Percentiles rank a stretch among this genome's conserved stretches.
phyloP scores from a whole-genome alignment of 2,329 filamentous ascomycete genomes.

The Exserohilum rostratum region DNA sequence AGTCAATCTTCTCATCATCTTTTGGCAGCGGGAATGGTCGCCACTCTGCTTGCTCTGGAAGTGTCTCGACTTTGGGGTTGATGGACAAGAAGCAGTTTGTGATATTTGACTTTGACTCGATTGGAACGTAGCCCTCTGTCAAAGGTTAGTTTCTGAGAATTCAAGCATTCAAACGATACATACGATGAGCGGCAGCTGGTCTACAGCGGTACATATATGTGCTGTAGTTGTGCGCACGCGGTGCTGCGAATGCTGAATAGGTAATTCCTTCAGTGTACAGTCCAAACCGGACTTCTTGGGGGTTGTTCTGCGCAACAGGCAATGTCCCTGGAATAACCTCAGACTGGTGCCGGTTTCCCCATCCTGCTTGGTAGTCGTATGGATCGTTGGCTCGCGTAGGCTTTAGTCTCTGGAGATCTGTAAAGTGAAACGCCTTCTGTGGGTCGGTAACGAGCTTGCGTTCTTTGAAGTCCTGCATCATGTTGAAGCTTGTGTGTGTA shows the following conservation, averaged over 20 bases:
- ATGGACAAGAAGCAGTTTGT: conserved; percentile 56
- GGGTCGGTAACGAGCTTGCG: conserved; percentile 45
- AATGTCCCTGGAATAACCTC: conserved; percentile 53
- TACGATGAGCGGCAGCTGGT: conserved; percentile 52
- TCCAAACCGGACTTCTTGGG: conserved; percentile 52
- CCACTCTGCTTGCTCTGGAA: conserved; percentile 59
- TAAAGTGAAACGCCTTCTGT: conserved; percentile 48
- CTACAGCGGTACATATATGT: conserved; percentile 55
- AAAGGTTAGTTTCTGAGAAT: conserved; percentile 12
- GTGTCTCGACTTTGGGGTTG: conserved; percentile 54
- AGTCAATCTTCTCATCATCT: conserved; percentile 52
- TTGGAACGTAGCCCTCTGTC: conserved; percentile 34
- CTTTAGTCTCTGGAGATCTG: conserved; percentile 47
- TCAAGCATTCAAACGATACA: no score
- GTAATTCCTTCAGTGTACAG: conserved; percentile 56
- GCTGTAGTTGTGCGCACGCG: conserved; percentile 51
- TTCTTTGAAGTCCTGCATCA: conserved; percentile 44
- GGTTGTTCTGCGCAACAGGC: conserved; percentile 52
- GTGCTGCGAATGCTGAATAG: conserved; percentile 53
- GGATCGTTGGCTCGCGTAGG: conserved; percentile 48
- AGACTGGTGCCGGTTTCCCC: conserved; percentile 48
- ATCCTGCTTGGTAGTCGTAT: conserved; percentile 48
- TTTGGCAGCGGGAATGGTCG: conserved; percentile 49
- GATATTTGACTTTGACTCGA: conserved; percentile 43
- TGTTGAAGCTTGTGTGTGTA: conserved; percentile 16